Evolutionary conservation across 202 grass and related monocot genomes (phyloP).

Genomic region (Brachypodium distachyon): DNA sequence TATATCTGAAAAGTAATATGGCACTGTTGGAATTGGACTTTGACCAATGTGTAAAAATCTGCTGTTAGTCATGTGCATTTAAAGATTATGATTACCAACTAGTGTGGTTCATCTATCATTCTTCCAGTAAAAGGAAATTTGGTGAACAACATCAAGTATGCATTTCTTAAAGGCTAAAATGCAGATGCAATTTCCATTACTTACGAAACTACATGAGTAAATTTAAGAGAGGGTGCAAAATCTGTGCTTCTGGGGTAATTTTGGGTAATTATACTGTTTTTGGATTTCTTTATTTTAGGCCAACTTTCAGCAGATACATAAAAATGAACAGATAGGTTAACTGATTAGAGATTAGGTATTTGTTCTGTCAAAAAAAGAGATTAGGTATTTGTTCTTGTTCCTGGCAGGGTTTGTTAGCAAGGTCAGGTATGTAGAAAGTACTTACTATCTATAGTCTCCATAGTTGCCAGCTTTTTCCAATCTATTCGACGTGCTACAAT

Average conservation of each 20-base stretch:
- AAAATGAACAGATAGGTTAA: neutral
- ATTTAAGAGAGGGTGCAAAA: no score
- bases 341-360: neutral
- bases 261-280: neutral
- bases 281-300: neutral
- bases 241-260: neutral
- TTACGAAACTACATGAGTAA: neutral
- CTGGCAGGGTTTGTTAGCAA: neutral
- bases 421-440: slow-evolving; percentile 14
- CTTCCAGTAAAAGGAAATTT: neutral
- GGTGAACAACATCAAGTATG: neutral
- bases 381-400: no score
- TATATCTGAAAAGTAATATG: neutral
- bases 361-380: no score
- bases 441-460: slow-evolving; percentile 93
- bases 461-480: slow-evolving; percentile 56
- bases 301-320: neutral
- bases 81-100: no score
- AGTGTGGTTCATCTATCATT: neutral
- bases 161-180: neutral
- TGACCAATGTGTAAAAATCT: neutral
- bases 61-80: neutral
- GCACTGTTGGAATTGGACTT: neutral
- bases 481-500: slow-evolving; percentile 77
- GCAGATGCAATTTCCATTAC: neutral